Evolutionary conservation across 495 filamentous ascomycete genomes (phyloP), one percentile per base, ranked within the genome.

Genomic region (Lepraria neglecta): DNA sequence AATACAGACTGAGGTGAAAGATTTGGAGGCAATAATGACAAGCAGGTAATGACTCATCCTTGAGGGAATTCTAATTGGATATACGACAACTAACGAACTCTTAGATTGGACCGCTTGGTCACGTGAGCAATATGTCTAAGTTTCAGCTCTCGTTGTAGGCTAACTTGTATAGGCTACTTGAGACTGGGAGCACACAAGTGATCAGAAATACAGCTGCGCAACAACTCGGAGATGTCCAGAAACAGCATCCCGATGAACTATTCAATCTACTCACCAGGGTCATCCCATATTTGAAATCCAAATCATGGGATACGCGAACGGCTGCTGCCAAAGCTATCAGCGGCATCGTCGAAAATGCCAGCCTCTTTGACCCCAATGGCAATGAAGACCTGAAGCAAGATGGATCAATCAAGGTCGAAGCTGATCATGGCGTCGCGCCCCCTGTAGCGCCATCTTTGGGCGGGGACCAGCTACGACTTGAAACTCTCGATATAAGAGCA

Each of bases 241-340:
- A 95, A 70, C 86, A 92, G 65, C 95, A 97, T 69, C 94, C 95
- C 0, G 92, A 97, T 72, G 94, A 98, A 69, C 78, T 97, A 4
- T 97, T 97, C 74, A 97, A 97, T 67, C 80, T 98, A 9, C 80
- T 98, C n/a, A 90, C 90, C n/a, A 82, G 92, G 51, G 92, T 98
- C 46, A 83, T 97, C 19, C 91, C 95, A 3, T 97, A 95, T 73
- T 81, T 97, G 17, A 82, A 87, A 59, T 90, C 91, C 59, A 96
- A 91, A 70, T 90, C 89, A 61, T 98, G 94, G 94, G 94, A 98
- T 64, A 97, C 94, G 10, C 81, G 94, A 40, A 89, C 83, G 47
- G 92, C 95, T 48, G 86, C 94, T 45, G 89, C 94, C 61, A 94
- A 89, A 70, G 94, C 95, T 6, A 87, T 98, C 58, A 90, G 91